Base-by-base conservation (phyloP, 2,329 filamentous ascomycete species). In the Lachnellula hyalina region DNA sequence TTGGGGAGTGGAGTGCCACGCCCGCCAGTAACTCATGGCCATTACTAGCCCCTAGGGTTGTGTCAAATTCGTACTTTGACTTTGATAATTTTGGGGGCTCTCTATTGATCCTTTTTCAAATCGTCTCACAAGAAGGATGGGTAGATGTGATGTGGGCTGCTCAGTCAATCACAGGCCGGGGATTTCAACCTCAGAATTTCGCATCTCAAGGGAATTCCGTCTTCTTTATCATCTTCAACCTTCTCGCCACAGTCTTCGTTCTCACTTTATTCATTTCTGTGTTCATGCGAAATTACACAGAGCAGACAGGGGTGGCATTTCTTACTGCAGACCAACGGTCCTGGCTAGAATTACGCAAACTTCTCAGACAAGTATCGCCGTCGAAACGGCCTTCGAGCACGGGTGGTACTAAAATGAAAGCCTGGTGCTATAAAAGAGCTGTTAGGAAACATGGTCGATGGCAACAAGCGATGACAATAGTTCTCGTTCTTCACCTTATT, bases 231-330 rank as follows among this genome's bases (percentile, higher is more conserved):
- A 79, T 93, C 4, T 99, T 97, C 83, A 99, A 99, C 73, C 82
- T 99, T 69, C 80, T 99, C 65, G 91, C 91, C 34, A 94, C 94
- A 0, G 93, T 99, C 61, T 99, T 99, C 73, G 88, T 99, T 58
- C 79, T 99, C 68, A 99, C 94, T 1, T 77, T 99, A 68, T 99
- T 99, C 71, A 95, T 99, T 47, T 97, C 94, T 54, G 94, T 99
- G 58, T 99, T 99, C 71, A 99, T 99, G 94, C 90, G 94, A 58
- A 99, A 96, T 71, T 99, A 99, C 72, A 99, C 94, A 0, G 94
- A 99, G 72, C 92, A 97, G 72, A 99, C 94, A 0, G 94, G 94
- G 1, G 94, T 99, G 44, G 94, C 94, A 2, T 99, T 93, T 70
- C 76, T 99, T 65, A 99, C 94, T 1, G 87, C 92, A 0, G 94